A percentile compares a stretch with the other conserved stretches of the same genome.
phyloP scores from a whole-genome alignment of 805 yeast genomes.

The Debaryomyces maramus region DNA sequence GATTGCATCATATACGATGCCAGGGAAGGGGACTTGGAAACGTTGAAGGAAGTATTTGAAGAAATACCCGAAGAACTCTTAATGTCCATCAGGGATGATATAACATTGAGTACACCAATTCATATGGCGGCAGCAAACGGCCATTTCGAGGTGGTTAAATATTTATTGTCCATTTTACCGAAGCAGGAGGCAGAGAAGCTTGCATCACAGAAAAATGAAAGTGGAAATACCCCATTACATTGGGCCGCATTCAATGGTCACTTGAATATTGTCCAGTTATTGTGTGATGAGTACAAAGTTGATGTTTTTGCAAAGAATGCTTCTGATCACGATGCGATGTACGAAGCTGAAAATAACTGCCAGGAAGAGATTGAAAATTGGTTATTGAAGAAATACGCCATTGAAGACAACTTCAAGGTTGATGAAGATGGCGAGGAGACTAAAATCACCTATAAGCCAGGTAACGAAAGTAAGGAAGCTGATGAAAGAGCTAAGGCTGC shows the following conservation, averaged over 20 bases:
- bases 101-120: slow-evolving; percentile 68
- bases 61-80: slow-evolving; percentile 49
- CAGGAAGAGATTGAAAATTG: slow-evolving; percentile 77
- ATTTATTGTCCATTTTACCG: slow-evolving; percentile 51
- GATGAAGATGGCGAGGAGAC: slow-evolving; percentile 42
- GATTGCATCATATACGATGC: slow-evolving; percentile 82
- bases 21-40: slow-evolving; percentile 82
- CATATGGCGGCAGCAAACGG: slow-evolving; percentile 98
- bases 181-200: slow-evolving; percentile 41
- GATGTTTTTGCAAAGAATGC: slow-evolving; percentile 79
- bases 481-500: slow-evolving; percentile 35
- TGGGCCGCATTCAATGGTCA: slow-evolving; percentile 96
- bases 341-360: slow-evolving; percentile 81
- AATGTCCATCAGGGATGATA: slow-evolving; percentile 57
- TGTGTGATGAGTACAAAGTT: slow-evolving; percentile 74
- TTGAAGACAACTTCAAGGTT: slow-evolving; percentile 53
- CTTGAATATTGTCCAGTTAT: slow-evolving; percentile 60
- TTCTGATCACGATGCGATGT: slow-evolving; percentile 79
- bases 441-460: slow-evolving; percentile 44
- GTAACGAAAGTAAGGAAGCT: slow-evolving; percentile 44
- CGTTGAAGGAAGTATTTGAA: slow-evolving; percentile 65
- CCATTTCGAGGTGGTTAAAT: slow-evolving; percentile 65
- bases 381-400: slow-evolving; percentile 69
- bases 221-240: slow-evolving; percentile 92
- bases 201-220: slow-evolving; percentile 52